These are phyloP conservation scores for Aspergillus eucalypticola DNA, from an alignment of 2,329 filamentous ascomycete genomes.

Conservation along the genomic window DNA sequence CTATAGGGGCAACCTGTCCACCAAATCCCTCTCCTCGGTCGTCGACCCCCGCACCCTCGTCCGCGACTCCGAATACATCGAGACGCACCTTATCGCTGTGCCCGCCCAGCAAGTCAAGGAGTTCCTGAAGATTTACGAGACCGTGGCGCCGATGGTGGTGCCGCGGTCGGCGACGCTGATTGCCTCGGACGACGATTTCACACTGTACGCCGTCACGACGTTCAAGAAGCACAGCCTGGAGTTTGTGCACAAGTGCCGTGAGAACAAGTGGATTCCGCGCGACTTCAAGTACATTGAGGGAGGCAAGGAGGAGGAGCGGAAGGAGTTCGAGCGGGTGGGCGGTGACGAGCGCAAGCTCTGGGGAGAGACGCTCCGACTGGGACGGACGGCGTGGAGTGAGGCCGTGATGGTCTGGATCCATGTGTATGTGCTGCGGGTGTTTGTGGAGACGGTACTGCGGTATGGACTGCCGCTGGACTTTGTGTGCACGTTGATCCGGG, in stretches of 20 bases:
- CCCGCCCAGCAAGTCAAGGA: slow-evolving; percentile 80
- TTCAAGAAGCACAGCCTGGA: slow-evolving; percentile 90
- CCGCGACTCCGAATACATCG: slow-evolving; percentile 91
- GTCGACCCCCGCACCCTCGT: slow-evolving; percentile 79
- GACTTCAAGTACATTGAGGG: slow-evolving; percentile 93
- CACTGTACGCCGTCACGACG: slow-evolving; percentile 81
- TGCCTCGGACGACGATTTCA: slow-evolving; percentile 85
- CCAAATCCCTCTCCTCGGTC: slow-evolving; percentile 87
- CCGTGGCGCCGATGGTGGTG: slow-evolving; percentile 85
- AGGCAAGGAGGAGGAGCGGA: slow-evolving; percentile 82
- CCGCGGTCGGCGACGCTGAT: slow-evolving; percentile 81
- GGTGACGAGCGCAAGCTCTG: slow-evolving; percentile 89
- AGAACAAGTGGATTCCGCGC: slow-evolving; percentile 90
- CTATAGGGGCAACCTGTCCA: slow-evolving; percentile 81
- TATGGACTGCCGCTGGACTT: slow-evolving; percentile 92
- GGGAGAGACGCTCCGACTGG: slow-evolving; percentile 85
- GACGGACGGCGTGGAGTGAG: slow-evolving; percentile 91
- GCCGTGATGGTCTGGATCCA: slow-evolving; percentile 96
- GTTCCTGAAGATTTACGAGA: slow-evolving; percentile 87
- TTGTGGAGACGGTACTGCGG: slow-evolving; percentile 95
- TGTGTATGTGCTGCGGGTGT: slow-evolving; percentile 84
- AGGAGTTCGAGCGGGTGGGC: slow-evolving; percentile 77
- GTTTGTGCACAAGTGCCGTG: slow-evolving; percentile 87
- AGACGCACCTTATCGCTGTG: slow-evolving; percentile 91
- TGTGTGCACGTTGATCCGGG: slow-evolving; percentile 80